Base-by-base conservation (phyloP, 768 basidiomycete species). In the Cyathus striatus region DNA sequence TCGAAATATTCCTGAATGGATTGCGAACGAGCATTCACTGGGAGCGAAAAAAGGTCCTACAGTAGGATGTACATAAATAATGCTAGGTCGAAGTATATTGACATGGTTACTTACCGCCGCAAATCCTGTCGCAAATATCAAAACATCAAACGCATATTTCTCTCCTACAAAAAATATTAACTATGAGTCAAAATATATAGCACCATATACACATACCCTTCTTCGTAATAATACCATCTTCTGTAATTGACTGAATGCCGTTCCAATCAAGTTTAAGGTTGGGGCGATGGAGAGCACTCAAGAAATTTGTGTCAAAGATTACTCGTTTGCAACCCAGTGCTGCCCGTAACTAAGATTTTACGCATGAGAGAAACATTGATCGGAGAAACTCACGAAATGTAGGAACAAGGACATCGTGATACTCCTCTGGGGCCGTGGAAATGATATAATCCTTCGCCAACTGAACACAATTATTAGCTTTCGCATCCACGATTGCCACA, bases 251-350 rank as follows among this genome's bases (percentile, higher is more conserved):
- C 12, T 63, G 57, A 17, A 76, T 65, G 0, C 62, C 67, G 10
- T 66, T 64, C 58, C 63, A 74, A 14, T 63, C 60, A 17, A 80
- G 53, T 2, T 61, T 48, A 7, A 80, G 60, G 54, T 82, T 79
- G 4, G 68, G 59, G 5, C 61, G 64, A 44, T 73, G 63, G 22
- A 80, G 57, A 7, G 66, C 51, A 20, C 59, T 45, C 23, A 80
- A 63, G 49, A 70, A 81, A 14, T 64, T 63, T 0, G 70, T 62
- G 50, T 81, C 73, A 42, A 72, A 61, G 5, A 81, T 62, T 10
- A 78, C 51, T 13, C 80, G 73, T 55, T 75, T 79, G 51, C 78
- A 81, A 2, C 79, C 78, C 30, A 69, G 55, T 21, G 63, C 75
- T 78, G 39, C n/a, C n/a, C n/a, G n/a, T n/a, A n/a, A n/a, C n/a